phyloP scores from a whole-genome alignment of 192 early-diverging fungal species.

The Coemansia sp. region DNA sequence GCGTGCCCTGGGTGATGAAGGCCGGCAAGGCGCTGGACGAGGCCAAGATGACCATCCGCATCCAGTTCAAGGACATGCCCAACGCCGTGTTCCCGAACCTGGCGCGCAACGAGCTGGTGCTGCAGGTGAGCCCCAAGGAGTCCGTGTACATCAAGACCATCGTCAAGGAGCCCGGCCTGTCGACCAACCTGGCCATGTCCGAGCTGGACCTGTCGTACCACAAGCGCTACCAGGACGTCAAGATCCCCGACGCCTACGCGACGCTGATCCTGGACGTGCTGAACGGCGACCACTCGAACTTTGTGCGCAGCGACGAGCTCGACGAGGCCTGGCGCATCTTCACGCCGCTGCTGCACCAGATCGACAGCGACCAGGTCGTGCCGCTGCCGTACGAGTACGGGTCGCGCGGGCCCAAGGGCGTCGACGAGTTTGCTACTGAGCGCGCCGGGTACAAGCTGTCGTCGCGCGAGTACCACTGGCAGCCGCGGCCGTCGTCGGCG shows the following conservation, averaged over 20 bases:
- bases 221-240: slow-evolving; percentile 77
- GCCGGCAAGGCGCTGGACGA: slow-evolving; percentile 89
- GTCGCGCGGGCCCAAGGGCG: slow-evolving; percentile 72
- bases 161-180: slow-evolving; percentile 91
- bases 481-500: slow-evolving; percentile 29
- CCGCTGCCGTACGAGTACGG: slow-evolving; percentile 80
- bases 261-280: slow-evolving; percentile 90
- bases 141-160: slow-evolving; percentile 96
- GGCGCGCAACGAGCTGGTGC: slow-evolving; percentile 91
- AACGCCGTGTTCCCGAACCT: slow-evolving; percentile 73
- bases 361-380: slow-evolving; percentile 64
- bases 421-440: slow-evolving; percentile 63
- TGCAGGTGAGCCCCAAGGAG: slow-evolving; percentile 92
- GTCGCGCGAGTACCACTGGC: slow-evolving; percentile 49
- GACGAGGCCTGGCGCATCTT: slow-evolving; percentile 98
- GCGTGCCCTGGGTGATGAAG: slow-evolving; percentile 67
- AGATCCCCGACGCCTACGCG: slow-evolving; percentile 98
- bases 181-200: slow-evolving; percentile 74
- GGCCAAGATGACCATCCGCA: slow-evolving; percentile 90
- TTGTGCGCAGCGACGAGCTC: slow-evolving; percentile 89
- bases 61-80: slow-evolving; percentile 92
- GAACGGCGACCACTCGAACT: slow-evolving; percentile 91
- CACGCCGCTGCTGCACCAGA: slow-evolving; percentile 88
- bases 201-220: slow-evolving; percentile 94
- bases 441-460: slow-evolving; percentile 50